Percentiles rank a stretch among this genome's conserved stretches.
Conservation (phyloP, 805 yeast genomes). For the Kodamaea restingae region DNA sequence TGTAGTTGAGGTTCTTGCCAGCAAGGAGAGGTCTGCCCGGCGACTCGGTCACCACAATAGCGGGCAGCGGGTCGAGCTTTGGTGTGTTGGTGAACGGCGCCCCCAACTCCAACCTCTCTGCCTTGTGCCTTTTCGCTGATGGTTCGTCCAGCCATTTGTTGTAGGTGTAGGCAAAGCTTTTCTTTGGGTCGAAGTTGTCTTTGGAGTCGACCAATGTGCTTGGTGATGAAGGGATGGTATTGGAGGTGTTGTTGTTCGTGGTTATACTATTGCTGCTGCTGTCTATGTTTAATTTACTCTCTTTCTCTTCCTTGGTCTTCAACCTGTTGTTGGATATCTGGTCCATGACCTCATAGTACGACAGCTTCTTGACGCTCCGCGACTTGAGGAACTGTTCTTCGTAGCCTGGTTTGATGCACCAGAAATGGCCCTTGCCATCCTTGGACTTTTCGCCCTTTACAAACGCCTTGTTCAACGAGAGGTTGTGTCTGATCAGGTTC, state of each 20-base stretch:
- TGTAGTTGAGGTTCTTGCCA: constrained; percentile 45
- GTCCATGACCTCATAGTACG: constrained; percentile 42
- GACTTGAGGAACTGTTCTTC: constrained; percentile 76
- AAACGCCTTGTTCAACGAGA: constrained; percentile 90
- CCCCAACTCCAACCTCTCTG: constrained; percentile 5
- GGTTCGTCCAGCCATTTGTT: constrained; percentile 6
- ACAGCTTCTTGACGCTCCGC: constrained; percentile 45
- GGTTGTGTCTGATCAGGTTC: constrained; percentile 91
- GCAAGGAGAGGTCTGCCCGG: constrained; percentile 41
- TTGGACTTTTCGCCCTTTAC: constrained; percentile 86
- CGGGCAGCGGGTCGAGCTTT: constrained; percentile 12
- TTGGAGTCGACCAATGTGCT: constrained; percentile 13
- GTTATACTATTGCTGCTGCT: too few species aligned
- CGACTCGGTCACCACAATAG: constrained; percentile 23
- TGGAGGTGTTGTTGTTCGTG: constrained; percentile 17
- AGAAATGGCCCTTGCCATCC: constrained; percentile 88
- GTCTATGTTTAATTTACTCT: too few species aligned
- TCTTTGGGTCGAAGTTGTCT: constrained; percentile 8
- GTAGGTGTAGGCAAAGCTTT: constrained; percentile 8
- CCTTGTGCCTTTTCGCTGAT: constrained; percentile 1
- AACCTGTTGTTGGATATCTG: constrained; percentile 22
- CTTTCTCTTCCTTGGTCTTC: constrained; percentile 11
- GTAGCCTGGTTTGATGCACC: constrained; percentile 83
- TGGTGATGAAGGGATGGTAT: constrained; percentile 32
- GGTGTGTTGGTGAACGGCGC: constrained; percentile 12